Conservation (phyloP, 1,284 basidiomycete species). For the Tylopilus sp. region DNA sequence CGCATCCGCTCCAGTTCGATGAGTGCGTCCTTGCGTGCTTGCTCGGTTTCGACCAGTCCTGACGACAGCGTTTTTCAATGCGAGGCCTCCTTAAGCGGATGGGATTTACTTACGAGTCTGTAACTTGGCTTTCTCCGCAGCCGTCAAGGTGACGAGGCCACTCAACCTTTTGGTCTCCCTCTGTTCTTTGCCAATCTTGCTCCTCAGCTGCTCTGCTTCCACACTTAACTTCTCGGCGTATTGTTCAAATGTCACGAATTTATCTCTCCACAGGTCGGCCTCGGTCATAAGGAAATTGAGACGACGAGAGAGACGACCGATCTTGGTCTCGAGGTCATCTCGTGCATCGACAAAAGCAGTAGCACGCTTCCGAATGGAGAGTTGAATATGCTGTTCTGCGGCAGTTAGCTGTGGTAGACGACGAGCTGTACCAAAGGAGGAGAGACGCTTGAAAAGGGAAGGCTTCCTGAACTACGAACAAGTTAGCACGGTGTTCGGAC, state of each 20-base stretch:
- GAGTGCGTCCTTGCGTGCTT: constrained; percentile 67
- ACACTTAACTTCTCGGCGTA: constrained; percentile 87
- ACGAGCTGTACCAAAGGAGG: constrained; percentile 67
- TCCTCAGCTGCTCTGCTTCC: constrained; percentile 75
- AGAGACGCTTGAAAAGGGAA: constrained; percentile 82
- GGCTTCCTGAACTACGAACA: constrained; percentile 76
- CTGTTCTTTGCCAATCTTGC: constrained; percentile 86
- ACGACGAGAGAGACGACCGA: constrained; percentile 74
- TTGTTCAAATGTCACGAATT: constrained; percentile 87
- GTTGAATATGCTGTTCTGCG: constrained; percentile 80
- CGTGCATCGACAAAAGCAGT: constrained; percentile 90
- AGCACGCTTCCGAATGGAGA: constrained; percentile 84
- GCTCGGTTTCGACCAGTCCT: constrained; percentile 70
- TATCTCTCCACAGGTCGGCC: constrained; percentile 84
- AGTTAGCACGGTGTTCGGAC: constrained; percentile 14
- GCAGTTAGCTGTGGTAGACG: constrained; percentile 69
- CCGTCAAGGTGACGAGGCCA: constrained; percentile 70
- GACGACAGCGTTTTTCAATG: constrained; percentile 12
- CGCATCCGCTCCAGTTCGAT: constrained; percentile 70
- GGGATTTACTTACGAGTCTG: constrained; percentile 56
- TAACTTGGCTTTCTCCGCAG: constrained; percentile 71
- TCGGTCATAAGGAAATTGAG: constrained; percentile 91
- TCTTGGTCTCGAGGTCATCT: constrained; percentile 88
- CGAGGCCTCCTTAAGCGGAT: neutral
- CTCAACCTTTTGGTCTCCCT: constrained; percentile 79